Conservation (phyloP, 495 filamentous ascomycete species). For the Penicillium paradoxum region DNA sequence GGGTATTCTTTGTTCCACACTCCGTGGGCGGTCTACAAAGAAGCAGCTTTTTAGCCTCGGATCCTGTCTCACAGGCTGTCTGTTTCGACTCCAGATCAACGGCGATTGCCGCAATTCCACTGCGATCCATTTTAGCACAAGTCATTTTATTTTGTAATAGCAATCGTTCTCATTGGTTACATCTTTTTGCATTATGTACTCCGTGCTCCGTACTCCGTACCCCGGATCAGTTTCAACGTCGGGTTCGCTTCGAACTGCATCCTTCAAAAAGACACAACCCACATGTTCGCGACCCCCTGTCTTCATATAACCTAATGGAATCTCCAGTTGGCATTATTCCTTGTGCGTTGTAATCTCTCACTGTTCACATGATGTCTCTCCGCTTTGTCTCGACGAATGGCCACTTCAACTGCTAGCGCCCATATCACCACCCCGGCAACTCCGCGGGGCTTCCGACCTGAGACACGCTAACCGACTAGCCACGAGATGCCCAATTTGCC, state of each 20-base stretch:
- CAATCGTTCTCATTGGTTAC: not conserved
- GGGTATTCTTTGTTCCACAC: no score
- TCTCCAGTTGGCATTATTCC: not conserved
- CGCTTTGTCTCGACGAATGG: not conserved
- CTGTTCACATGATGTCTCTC: not conserved
- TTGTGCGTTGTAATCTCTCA: not conserved
- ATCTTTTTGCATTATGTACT: not conserved
- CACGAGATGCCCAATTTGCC: not conserved
- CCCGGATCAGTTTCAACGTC: not conserved
- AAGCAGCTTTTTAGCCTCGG: no score
- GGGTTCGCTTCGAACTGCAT: not conserved
- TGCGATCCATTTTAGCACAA: not conserved
- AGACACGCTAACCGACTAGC: not conserved
- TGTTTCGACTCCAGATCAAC: no score
- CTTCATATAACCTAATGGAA: not conserved
- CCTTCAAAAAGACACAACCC: not conserved
- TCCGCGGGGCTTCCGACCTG: conserved; percentile 5
- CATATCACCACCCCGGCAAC: not conserved
- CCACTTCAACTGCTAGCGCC: not conserved
- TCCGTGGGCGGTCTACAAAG: no score
- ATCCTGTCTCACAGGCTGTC: no score
- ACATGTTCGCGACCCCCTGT: not conserved
- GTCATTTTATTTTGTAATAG: not conserved
- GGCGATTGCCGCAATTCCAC: no score
- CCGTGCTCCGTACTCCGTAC: not conserved